These are phyloP conservation scores for Colletotrichum magnum DNA, from an alignment of 2,329 filamentous ascomycete genomes.

Conservation along the genomic window DNA sequence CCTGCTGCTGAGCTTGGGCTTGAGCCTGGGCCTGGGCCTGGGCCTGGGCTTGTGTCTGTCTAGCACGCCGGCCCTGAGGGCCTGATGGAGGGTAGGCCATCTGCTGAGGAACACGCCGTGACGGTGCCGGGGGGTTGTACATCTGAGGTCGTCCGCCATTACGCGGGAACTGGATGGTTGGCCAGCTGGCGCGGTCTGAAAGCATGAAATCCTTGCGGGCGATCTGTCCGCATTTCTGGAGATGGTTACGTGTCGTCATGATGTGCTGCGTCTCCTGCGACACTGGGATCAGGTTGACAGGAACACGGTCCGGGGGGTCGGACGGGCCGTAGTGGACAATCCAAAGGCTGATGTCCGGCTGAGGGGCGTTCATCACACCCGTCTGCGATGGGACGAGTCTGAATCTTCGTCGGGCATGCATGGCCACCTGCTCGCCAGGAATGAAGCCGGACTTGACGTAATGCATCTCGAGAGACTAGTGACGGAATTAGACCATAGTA, in stretches of 20 bases:
- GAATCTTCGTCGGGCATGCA: constrained; percentile 87
- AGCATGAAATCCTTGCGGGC: constrained; percentile 96
- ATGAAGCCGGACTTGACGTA: constrained; percentile 86
- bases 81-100: constrained; percentile 74
- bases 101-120: constrained; percentile 68
- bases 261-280: constrained; percentile 72
- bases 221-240: constrained; percentile 83
- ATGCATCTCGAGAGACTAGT: constrained; percentile 88
- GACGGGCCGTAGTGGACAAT: constrained; percentile 90
- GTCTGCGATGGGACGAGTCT: constrained; percentile 81
- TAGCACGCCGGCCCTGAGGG: constrained; percentile 49
- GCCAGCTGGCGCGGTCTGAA: constrained; percentile 91
- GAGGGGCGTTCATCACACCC: constrained; percentile 77
- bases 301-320: constrained; percentile 80
- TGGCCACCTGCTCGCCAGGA: constrained; percentile 80
- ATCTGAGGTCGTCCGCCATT: constrained; percentile 66
- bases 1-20: constrained; percentile 43
- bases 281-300: constrained; percentile 75
- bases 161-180: constrained; percentile 80
- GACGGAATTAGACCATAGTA: neutral
- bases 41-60: constrained; percentile 55
- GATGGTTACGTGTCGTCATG: constrained; percentile 74
- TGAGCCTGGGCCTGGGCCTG: constrained; percentile 56
- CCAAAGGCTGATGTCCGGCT: constrained; percentile 87
- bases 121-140: constrained; percentile 57